Base-by-base conservation (phyloP, 306 rosid genomes). In the Gleditsia sinensis region DNA sequence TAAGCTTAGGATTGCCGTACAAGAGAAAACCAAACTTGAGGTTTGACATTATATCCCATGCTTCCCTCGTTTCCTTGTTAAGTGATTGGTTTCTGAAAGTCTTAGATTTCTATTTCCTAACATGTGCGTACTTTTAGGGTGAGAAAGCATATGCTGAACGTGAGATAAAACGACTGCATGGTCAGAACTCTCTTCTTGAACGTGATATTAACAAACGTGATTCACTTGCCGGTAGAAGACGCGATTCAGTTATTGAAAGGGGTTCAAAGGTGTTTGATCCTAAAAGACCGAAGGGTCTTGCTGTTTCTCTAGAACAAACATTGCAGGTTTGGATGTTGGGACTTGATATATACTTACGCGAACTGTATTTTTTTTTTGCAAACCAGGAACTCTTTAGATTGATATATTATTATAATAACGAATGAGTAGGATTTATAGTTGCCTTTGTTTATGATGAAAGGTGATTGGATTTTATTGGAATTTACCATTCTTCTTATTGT, bases 21-120 rank as follows among this genome's bases (percentile, higher is more conserved):
- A 91, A 82, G 98, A 91, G 81, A 93, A 85, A 89, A 91, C 96
- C 61, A 93, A 91, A 85, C 83, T 91, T 58, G 98, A 93, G 97
- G 98, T 93, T 78, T 53, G 67, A 75, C 69, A 27, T 48, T 66
- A 46, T 72, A 61, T 80, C 43, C 58, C 50, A 55, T 32, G 33
- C 27, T 60, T 20, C 58, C 61, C 23, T 78, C 66, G 54, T 74
- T 85, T 83, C 54, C 67, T 51, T 67, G 20, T n/a, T 28, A 37
- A 39, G 65, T 27, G 25, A 50, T 57, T 42, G 42, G 58, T 23
- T 67, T 59, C 39, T 79, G 67, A 40, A 69, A 75, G 32, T 43
- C 42, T 24, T 76, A 55, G 67, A 23, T 32, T 62, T 32, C 50
- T 51, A 59, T 59, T 72, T 66, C 58, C 78, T 75, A 55, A 42